Conservation (phyloP, 306 rosid species). For the Dryas octopetala region DNA sequence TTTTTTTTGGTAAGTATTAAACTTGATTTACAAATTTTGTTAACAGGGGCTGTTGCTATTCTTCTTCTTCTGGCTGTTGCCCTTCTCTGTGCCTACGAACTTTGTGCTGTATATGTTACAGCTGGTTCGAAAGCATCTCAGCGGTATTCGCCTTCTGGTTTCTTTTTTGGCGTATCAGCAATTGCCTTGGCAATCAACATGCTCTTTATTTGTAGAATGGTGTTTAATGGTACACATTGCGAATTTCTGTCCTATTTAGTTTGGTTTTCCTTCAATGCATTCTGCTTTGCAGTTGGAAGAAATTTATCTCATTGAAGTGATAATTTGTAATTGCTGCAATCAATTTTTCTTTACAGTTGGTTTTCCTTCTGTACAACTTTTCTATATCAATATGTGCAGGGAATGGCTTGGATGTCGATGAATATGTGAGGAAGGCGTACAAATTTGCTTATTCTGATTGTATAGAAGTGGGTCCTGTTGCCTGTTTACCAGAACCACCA, state of each 20-base stretch:
- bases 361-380: constrained; percentile 6
- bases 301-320: constrained; percentile 18
- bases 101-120: constrained; percentile 98
- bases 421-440: constrained; percentile 95
- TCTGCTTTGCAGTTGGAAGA: constrained; percentile 23
- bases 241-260: constrained; percentile 15
- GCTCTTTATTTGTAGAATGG: constrained; percentile 98
- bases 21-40: constrained; percentile 16
- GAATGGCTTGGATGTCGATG: constrained; percentile 97
- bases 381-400: constrained; percentile 47
- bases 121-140: constrained; percentile 96
- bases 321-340: constrained; percentile 11
- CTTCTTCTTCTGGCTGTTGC: constrained; percentile 97
- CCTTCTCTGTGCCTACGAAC: constrained; percentile 92
- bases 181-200: constrained; percentile 99
- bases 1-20: not conserved
- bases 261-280: not conserved
- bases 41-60: constrained; percentile 91
- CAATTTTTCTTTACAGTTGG: constrained; percentile 9
- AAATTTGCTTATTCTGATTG: constrained; percentile 97
- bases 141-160: constrained; percentile 97
- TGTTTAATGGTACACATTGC: constrained; percentile 77
- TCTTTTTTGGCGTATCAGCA: constrained; percentile 99
- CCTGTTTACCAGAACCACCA: constrained; percentile 97
- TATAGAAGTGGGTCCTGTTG: constrained; percentile 93